Evolutionary conservation across 2,329 filamentous ascomycete species (phyloP), one percentile per base, ranked within the genome.

Genomic region (Aspergillus costaricaensis): DNA sequence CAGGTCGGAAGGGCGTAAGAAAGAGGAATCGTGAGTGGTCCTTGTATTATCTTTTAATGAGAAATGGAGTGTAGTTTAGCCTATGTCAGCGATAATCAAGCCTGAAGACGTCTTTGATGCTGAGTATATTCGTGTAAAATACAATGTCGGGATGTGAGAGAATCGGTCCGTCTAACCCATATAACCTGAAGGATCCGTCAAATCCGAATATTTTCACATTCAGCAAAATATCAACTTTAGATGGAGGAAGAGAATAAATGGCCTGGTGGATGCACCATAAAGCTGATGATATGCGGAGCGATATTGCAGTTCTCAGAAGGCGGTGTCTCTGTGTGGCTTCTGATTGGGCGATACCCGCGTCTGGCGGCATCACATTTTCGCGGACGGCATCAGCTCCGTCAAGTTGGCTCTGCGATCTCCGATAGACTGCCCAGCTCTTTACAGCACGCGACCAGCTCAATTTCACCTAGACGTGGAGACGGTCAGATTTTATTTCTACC

Each of bases 1-100:
- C 88, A 92, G 67, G 90, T 99, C 67, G 84, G 86, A 65, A 84
- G 92, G 66, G 86, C 87, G 38, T 95, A 73, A 83, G 23, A 9
- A 15, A 15, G 5, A 15, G 2, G 10, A 6, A 36, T 36, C 1
- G 19, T 10, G 7, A 9, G 17, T 12, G 14, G 14, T 47, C 14
- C n/a, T 19, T 36, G n/a, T 55, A 21, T 47, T 44, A 41, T 30
- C 21, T 44, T 44, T 39, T n/a, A 44, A 23, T 5, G 41, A 21
- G 19, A 21, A 21, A 44, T 44, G 19, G 9, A 44, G 41, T 44
- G 19, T 21, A 43, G 39, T 23, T 44, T 44, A 44, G 17, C 41
- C 21, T 6, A 5, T 21, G 41, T 44, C 3, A 44, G 2, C 21
- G 41, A 36, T 1, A 2, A 44, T 44, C 2, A 3, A 21, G 19